Conservation (phyloP, 2,329 filamentous ascomycete genomes). For the Xylaria sp. region DNA sequence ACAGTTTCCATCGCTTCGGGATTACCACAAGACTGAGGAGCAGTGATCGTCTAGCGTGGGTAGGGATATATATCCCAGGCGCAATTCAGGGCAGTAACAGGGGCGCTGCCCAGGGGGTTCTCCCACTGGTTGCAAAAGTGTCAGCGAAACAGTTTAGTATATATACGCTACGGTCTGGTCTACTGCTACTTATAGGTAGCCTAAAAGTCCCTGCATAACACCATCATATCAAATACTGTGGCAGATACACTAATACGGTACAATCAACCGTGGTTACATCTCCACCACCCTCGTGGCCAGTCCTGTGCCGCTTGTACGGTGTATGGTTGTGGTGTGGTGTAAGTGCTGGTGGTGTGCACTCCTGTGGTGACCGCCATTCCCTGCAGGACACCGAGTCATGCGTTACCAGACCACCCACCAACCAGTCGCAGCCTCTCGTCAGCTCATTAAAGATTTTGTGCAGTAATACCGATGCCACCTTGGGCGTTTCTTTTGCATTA, state of each 20-base stretch:
- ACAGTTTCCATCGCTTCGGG: slow-evolving; percentile 32
- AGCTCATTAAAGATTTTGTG: slow-evolving; percentile 29
- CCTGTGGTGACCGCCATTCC: slow-evolving; percentile 36
- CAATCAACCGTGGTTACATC: slow-evolving; percentile 23
- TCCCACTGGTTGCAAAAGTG: slow-evolving; percentile 11
- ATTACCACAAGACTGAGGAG: slow-evolving; percentile 24
- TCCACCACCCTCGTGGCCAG: slow-evolving; percentile 32
- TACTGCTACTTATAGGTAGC: slow-evolving; percentile 1
- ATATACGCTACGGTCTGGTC: neutral
- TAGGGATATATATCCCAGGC: slow-evolving; percentile 22
- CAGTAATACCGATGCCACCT: slow-evolving; percentile 29
- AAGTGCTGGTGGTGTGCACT: slow-evolving; percentile 22
- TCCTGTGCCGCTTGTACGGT: neutral
- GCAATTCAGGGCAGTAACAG: neutral
- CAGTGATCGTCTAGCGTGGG: slow-evolving; percentile 24
- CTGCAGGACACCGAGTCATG: slow-evolving; percentile 38
- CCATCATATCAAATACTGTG: slow-evolving; percentile 35
- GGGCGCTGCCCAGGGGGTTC: neutral
- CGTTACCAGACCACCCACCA: slow-evolving; percentile 23
- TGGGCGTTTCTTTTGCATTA: slow-evolving; percentile 28
- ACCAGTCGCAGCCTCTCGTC: slow-evolving; percentile 23
- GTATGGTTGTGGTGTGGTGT: neutral
- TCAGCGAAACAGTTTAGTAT: neutral
- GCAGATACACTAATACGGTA: slow-evolving; percentile 26
- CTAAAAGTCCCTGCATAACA: slow-evolving; percentile 37